Evolutionary conservation across 2,329 filamentous ascomycete genomes (phyloP).

Genomic region (Canariomyces notabilis): DNA sequence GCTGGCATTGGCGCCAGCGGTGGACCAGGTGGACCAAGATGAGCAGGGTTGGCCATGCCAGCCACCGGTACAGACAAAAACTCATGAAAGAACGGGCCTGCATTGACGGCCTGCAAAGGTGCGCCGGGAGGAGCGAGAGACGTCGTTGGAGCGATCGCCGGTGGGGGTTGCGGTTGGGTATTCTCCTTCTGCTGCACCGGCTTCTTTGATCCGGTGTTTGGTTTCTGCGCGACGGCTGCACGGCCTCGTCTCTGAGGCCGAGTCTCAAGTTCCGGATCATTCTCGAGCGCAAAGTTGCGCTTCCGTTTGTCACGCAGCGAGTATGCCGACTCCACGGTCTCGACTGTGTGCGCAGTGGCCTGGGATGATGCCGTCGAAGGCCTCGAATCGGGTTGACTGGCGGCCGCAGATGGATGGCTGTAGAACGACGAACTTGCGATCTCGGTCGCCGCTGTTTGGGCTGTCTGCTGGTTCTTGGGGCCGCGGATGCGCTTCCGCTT

Average conservation of each 20-base stretch:
- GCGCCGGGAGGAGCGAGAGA: not conserved
- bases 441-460: slow-evolving; percentile 15
- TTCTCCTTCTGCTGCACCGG: slow-evolving; percentile 17
- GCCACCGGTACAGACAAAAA: slow-evolving; percentile 6
- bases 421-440: slow-evolving; percentile 27
- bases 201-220: slow-evolving; percentile 25
- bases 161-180: not conserved
- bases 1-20: slow-evolving; percentile 6
- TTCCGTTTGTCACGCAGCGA: slow-evolving; percentile 52
- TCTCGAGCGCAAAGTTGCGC: slow-evolving; percentile 48
- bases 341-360: slow-evolving; percentile 33
- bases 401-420: slow-evolving; percentile 25
- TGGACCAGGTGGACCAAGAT: slow-evolving; percentile 3
- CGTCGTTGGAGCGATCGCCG: not conserved
- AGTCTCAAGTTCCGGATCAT: slow-evolving; percentile 36
- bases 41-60: slow-evolving; percentile 4
- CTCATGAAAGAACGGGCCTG: slow-evolving; percentile 9
- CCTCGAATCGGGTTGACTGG: slow-evolving; percentile 41
- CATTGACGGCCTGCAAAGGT: slow-evolving; percentile 2
- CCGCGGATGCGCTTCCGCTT: slow-evolving; percentile 21
- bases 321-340: slow-evolving; percentile 47
- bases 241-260: slow-evolving; percentile 31
- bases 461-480: slow-evolving; percentile 2
- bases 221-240: slow-evolving; percentile 6
- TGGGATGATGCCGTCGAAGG: slow-evolving; percentile 49